Base-by-base conservation (phyloP, 345 rosid species). In the Murraya paniculata region DNA sequence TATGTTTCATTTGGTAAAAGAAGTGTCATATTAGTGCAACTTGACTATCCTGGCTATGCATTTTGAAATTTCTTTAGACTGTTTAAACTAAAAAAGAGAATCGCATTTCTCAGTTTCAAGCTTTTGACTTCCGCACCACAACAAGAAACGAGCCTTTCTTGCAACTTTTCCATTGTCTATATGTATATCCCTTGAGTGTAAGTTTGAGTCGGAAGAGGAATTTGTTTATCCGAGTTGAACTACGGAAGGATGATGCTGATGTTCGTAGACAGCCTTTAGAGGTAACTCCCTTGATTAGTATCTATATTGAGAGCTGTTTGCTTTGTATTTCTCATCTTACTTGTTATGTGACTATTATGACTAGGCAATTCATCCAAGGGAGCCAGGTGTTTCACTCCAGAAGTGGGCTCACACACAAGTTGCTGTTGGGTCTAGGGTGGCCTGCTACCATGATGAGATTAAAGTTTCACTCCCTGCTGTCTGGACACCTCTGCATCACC, bases 151-250 rank as follows among this genome's bases (percentile, higher is more conserved):
- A 96, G 90, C 99, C 99, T 64, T 96, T 96, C 90, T 85, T 89
- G 89, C 98, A 96, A 81, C 98, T 90, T 78, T 96, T 96, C 83
- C 99, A 96, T 83, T 94, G 89, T 84, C 90, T 94, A n/a, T 96
- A 94, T 83, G 92, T 91, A 69, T 92, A 96, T 85, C 99, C 99
- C 19, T 82, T 86, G 81, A 90, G 90, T 82, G 91, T 95, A 80
- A 89, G 90, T 83, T 84, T 94, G 86, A 96, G 97, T 82, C 90
- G 99, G 84, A 94, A 96, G 87, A 91, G 95, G 88, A 96, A 96
- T 83, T 82, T 89, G 81, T 92, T 94, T 83, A 82, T 96, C 73
- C 87, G 95, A 64, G 94, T 94, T 82, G 99, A 96, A 85, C 87
- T 96, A 68, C 91, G 97, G 82, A 92, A 94, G 89, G 98, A 94